Evolutionary conservation across 1,284 basidiomycete species (phyloP).

Genomic region (Malassezia furfur): DNA sequence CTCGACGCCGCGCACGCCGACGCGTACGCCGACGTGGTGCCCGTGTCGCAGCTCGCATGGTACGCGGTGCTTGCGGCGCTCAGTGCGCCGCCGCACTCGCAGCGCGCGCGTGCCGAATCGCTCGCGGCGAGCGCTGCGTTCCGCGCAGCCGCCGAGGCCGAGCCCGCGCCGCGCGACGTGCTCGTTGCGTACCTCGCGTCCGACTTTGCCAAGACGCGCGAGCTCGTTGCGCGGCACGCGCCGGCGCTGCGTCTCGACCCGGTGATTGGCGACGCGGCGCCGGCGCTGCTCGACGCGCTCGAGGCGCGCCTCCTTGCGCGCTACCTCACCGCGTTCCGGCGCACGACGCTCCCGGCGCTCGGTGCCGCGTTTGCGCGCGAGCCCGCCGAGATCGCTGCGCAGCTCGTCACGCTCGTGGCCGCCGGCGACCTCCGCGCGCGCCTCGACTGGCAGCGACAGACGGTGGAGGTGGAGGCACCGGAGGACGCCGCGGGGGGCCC

Average conservation of each 20-base stretch:
- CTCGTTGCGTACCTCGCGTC: conserved; percentile 2
- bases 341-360: conserved; percentile 69
- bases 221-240: conserved; percentile 40
- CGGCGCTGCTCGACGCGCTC: conserved; percentile 46
- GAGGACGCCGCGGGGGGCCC: background rate
- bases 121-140: background rate
- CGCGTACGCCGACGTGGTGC: conserved; percentile 5
- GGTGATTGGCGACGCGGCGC: conserved; percentile 57
- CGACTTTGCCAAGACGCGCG: conserved; percentile 15
- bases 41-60: conserved; percentile 3
- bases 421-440: background rate
- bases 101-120: background rate
- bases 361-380: conserved; percentile 63
- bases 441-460: conserved; percentile 6
- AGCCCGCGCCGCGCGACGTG: conserved; percentile 1
- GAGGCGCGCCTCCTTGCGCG: conserved; percentile 48
- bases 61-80: conserved; percentile 13
- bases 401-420: background rate
- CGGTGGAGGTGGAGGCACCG: background rate
- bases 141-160: background rate
- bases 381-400: conserved; percentile 50
- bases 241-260: conserved; percentile 68
- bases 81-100: background rate
- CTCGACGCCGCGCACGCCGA: background rate
- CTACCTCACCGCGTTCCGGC: conserved; percentile 73